A percentile compares a stretch with the other conserved stretches of the same genome.
These are phyloP conservation scores for Saturnispora quitensis DNA, from an alignment of 805 yeast genomes.

Conservation along the genomic window DNA sequence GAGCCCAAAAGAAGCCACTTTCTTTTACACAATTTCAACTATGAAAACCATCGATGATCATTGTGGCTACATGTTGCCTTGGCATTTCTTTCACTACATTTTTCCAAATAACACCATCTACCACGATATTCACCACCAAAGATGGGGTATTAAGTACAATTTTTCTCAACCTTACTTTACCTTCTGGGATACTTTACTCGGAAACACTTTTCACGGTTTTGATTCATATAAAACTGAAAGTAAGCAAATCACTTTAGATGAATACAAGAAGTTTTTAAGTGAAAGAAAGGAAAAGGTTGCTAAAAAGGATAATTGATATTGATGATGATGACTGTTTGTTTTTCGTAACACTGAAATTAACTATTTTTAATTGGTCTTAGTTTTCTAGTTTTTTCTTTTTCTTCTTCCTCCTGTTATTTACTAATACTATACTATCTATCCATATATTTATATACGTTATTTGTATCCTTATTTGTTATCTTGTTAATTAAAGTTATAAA, in stretches of 20 bases:
- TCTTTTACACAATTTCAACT: conserved; percentile 80
- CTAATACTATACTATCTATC: not conserved
- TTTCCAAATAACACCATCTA: conserved; percentile 95
- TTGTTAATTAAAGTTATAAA: not conserved
- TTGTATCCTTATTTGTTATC: not conserved
- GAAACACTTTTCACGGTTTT: conserved; percentile 62
- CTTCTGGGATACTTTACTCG: conserved; percentile 73
- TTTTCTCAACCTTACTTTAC: conserved; percentile 95
- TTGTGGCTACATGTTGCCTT: conserved; percentile 94
- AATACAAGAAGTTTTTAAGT: conserved; percentile 49
- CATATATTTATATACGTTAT: not conserved
- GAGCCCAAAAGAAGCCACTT: conserved; percentile 65
- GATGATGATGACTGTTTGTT: not conserved
- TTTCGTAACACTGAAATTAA: not conserved
- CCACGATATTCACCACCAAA: conserved; percentile 97
- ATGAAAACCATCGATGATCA: conserved; percentile 97
- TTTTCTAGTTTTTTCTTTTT: too few relatives aligned
- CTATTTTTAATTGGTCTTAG: not conserved
- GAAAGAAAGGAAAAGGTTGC: conserved; percentile 25
- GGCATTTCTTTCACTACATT: conserved; percentile 77
- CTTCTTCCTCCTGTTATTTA: not conserved
- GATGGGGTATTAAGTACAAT: conserved; percentile 87
- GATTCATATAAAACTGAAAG: conserved; percentile 54
- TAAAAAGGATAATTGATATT: not conserved
- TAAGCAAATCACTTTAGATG: conserved; percentile 55